Evolutionary conservation across 305 asterid genomes (phyloP), one percentile per base, ranked within the genome.

Genomic region (Solanum hybrid): DNA sequence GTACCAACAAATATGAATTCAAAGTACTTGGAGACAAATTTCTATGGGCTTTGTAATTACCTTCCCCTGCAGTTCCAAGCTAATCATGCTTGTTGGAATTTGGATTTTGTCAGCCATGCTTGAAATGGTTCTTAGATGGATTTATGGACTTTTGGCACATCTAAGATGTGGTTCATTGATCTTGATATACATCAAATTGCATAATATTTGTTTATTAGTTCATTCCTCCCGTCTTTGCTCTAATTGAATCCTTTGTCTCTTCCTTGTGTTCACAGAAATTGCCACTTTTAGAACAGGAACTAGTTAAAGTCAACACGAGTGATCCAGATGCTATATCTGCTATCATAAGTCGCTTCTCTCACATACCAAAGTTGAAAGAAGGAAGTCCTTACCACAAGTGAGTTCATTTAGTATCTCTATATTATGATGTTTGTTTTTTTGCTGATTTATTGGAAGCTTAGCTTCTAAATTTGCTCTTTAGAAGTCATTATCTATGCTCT

Each of bases 281-380:
- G 92, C 68, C 92, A 34, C 86, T 86, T 87, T 87, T 95, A 88
- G 96, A 94, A 90, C 94, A 92, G 89, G 94, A 92, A 89, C 93
- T 95, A 15, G 65, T 91, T 45, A 89, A 89, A 89, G 94, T 93
- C 89, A 92, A 93, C 88, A 91, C 96, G 38, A 89, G 94, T 83
- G 93, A 92, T 87, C 93, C 95, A 70, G 89, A 87, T 72, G 92
- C 90, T 86, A 94, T 94, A 89, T 90, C 96, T 89, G 91, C 95
- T 32, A 90, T 86, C 84, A 94, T 95, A 33, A 88, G 68, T 72
- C 89, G 87, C 31, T 95, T 93, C 90, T 70, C 76, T 1, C 31
- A 70, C 76, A 70, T 70, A 24, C 76, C 76, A 70, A 70, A 70
- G 31, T 70, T 70, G 76, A 70, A 70, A 70, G 76, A 70, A 10